Conservation (phyloP, 192 early-diverging fungal species). For the Backusella luteola region DNA sequence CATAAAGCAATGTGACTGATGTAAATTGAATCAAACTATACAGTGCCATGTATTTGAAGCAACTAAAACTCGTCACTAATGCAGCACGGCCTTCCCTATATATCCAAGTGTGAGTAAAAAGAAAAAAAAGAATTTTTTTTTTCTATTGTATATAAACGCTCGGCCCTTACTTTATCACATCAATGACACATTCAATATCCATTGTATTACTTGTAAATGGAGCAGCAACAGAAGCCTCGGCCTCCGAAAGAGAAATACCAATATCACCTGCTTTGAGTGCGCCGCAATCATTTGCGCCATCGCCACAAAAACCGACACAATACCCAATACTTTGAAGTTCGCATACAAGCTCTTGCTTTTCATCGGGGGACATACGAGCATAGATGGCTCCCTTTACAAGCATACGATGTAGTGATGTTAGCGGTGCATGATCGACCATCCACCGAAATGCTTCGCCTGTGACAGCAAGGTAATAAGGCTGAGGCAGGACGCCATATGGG, state of each 20-base stretch:
- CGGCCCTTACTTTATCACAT: constrained; percentile 67
- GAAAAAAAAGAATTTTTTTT: neutral
- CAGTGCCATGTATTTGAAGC: constrained; percentile 99
- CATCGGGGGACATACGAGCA: constrained; percentile 98
- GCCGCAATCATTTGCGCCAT: constrained; percentile 98
- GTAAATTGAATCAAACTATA: constrained; percentile 98
- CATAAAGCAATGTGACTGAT: constrained; percentile 88
- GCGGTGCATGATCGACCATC: constrained; percentile 79
- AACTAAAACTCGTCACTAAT: constrained; percentile 95
- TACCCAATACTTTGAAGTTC: constrained; percentile 87
- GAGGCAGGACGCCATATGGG: neutral
- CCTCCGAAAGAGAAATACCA: constrained; percentile 94
- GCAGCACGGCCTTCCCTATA: constrained; percentile 89
- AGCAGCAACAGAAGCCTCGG: constrained; percentile 97
- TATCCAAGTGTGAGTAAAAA: neutral
- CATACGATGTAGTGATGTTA: constrained; percentile 68
- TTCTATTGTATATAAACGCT: too few relatives aligned
- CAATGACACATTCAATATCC: constrained; percentile 91
- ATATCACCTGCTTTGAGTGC: constrained; percentile 96
- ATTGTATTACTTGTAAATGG: constrained; percentile 92
- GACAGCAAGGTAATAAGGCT: constrained; percentile 77
- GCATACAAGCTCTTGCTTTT: constrained; percentile 93
- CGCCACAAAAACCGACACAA: constrained; percentile 97
- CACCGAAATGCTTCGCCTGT: constrained; percentile 97
- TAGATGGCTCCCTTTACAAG: constrained; percentile 90